A percentile compares a stretch with the other conserved stretches of the same genome.
These are phyloP conservation scores for Helicocarpus griseus DNA, from an alignment of 2,329 filamentous ascomycete species.

Conservation along the genomic window DNA sequence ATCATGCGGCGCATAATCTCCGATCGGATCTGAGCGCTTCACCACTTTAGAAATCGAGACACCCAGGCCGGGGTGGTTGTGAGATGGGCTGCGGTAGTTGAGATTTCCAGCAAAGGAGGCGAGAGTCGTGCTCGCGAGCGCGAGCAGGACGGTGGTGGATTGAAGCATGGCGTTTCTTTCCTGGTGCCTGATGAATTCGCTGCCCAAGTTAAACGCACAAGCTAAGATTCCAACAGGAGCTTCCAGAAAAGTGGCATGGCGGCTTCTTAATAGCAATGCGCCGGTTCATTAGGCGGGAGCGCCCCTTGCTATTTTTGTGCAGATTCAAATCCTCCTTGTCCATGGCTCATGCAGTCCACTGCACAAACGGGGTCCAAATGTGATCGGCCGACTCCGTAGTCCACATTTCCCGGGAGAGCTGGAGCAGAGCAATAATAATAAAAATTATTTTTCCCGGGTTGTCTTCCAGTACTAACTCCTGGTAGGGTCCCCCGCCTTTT, in stretches of 20 bases:
- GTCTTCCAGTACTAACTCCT: too few relatives aligned
- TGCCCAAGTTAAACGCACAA: neutral
- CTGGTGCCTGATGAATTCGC: neutral
- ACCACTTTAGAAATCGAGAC: constrained; percentile 53
- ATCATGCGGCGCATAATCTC: constrained; percentile 29
- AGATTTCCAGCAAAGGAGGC: constrained; percentile 7
- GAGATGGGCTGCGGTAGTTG: constrained; percentile 56
- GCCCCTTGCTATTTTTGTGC: too few relatives aligned
- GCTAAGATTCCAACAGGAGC: neutral
- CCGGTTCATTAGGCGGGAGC: neutral
- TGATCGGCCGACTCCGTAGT: neutral
- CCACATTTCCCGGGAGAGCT: neutral
- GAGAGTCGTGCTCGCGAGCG: neutral
- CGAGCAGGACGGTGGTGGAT: neutral
- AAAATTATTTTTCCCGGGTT: neutral
- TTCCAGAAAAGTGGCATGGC: neutral
- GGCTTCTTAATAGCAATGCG: neutral
- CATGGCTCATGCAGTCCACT: neutral
- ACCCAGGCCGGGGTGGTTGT: constrained; percentile 52
- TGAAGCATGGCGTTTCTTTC: neutral
- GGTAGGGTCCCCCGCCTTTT: neutral
- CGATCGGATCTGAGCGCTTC: constrained; percentile 37
- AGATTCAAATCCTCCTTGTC: too few relatives aligned
- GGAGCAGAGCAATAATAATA: neutral
- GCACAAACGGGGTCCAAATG: neutral